phyloP scores from a whole-genome alignment of 306 rosid genomes.

The Acacia crassicarpa region DNA sequence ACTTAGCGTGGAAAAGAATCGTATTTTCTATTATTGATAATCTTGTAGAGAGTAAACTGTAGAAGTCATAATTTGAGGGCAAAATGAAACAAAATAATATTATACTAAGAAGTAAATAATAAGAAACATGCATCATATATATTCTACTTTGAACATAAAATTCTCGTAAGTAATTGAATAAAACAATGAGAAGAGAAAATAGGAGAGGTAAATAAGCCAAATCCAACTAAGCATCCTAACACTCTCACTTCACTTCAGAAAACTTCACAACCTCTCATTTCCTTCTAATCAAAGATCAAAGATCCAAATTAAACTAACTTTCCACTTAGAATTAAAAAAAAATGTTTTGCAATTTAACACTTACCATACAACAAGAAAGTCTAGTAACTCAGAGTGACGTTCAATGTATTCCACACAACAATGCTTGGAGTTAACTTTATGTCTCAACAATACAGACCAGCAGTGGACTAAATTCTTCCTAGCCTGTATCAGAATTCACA shows the following conservation, averaged over 20 bases:
- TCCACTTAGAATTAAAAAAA: not conserved
- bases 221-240: not conserved
- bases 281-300: not conserved
- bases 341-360: slow-evolving; percentile 28
- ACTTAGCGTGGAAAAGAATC: too few relatives aligned
- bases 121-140: not conserved
- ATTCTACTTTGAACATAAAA: too few relatives aligned
- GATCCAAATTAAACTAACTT: not conserved
- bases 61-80: not conserved
- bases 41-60: too few relatives aligned
- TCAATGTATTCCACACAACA: slow-evolving; percentile 79
- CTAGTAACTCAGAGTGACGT: slow-evolving; percentile 71
- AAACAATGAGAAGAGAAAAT: too few relatives aligned
- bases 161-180: too few relatives aligned
- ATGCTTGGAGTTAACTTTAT: slow-evolving; percentile 61
- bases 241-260: not conserved
- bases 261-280: not conserved
- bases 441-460: slow-evolving; percentile 88
- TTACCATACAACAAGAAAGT: slow-evolving; percentile 90
- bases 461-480: too few relatives aligned
- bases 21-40: too few relatives aligned
- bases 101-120: not conserved
- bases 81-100: not conserved
- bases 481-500: too few relatives aligned
- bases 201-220: not conserved